A percentile compares a stretch with the other conserved stretches of the same genome.
phyloP scores from a whole-genome alignment of 805 yeast genomes.

The Kluyveromyces siamensis region DNA sequence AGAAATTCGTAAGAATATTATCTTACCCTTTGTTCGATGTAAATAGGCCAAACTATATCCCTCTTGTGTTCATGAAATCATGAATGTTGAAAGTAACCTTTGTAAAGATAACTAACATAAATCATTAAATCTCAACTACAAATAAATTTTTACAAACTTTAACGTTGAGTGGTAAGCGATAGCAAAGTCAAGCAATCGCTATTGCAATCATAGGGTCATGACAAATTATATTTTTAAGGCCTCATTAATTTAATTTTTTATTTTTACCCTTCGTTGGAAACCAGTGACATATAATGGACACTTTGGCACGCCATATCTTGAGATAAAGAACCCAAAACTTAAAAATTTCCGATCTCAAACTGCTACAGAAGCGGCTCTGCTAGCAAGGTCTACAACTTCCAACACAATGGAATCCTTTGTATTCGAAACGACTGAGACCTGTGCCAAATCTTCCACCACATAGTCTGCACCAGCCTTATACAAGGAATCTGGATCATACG shows the following conservation, averaged over 20 bases:
- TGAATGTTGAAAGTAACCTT: background rate
- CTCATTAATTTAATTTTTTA: too few relatives aligned
- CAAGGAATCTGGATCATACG: slow-evolving; percentile 54
- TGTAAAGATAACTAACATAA: background rate
- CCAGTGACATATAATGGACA: too few relatives aligned
- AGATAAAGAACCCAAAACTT: background rate
- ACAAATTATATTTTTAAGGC: too few relatives aligned
- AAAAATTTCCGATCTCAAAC: background rate
- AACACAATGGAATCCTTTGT: slow-evolving; percentile 8
- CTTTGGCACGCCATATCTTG: too few relatives aligned
- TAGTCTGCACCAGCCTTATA: slow-evolving; percentile 69
- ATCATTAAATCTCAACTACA: background rate
- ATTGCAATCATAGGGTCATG: background rate
- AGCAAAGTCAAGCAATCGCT: background rate
- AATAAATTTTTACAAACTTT: background rate
- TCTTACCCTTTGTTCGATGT: background rate
- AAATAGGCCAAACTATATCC: background rate
- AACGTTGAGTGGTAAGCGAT: background rate
- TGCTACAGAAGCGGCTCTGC: background rate
- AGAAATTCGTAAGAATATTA: background rate
- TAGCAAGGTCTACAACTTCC: slow-evolving; percentile 7
- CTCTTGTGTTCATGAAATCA: background rate
- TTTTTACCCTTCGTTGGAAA: too few relatives aligned
- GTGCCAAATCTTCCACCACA: slow-evolving; percentile 57
- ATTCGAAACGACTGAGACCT: slow-evolving; percentile 13